These are phyloP conservation scores for Abelmoschus esculentus DNA, from an alignment of 345 rosid genomes.

Conservation along the genomic window DNA sequence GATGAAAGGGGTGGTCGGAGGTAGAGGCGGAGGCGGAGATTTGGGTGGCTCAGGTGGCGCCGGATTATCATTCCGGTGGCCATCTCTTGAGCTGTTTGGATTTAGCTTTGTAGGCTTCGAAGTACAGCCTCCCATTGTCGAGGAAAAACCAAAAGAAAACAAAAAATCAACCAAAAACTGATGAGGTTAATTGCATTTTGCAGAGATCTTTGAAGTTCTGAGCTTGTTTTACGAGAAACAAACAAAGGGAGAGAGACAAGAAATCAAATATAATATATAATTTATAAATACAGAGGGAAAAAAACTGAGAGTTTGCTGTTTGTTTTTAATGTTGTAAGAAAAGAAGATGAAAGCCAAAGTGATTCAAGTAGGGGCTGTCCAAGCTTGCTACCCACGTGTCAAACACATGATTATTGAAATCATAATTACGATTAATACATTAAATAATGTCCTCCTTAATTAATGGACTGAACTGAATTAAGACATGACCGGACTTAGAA, in stretches of 20 bases:
- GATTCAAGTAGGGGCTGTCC: constrained; percentile 7
- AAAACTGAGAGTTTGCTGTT: not conserved
- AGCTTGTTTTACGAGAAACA: constrained; percentile 2
- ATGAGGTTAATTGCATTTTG: not conserved
- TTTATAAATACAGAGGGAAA: not conserved
- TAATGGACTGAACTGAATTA: no score
- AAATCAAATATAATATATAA: not conserved
- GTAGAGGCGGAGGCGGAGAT: constrained; percentile 19
- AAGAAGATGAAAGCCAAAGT: not conserved
- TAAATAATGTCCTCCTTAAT: no score
- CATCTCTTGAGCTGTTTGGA: constrained; percentile 47
- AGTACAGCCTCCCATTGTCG: constrained; percentile 65
- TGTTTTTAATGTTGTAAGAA: not conserved
- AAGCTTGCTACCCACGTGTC: constrained; percentile 11
- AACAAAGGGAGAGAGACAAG: not conserved
- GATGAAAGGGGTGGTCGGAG: constrained; percentile 30
- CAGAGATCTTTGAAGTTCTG: not conserved
- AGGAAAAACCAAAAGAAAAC: not conserved
- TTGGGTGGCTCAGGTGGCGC: constrained; percentile 23
- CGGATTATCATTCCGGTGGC: constrained; percentile 22
- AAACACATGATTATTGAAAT: not conserved
- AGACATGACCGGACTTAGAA: no score
- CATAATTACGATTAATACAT: no score
- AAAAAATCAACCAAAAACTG: not conserved
- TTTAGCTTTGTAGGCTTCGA: constrained; percentile 46